Percentiles rank a stretch among this genome's conserved stretches.
Evolutionary conservation across 2,329 filamentous ascomycete species (phyloP).

Genomic region (Hypoxylon sp.): DNA sequence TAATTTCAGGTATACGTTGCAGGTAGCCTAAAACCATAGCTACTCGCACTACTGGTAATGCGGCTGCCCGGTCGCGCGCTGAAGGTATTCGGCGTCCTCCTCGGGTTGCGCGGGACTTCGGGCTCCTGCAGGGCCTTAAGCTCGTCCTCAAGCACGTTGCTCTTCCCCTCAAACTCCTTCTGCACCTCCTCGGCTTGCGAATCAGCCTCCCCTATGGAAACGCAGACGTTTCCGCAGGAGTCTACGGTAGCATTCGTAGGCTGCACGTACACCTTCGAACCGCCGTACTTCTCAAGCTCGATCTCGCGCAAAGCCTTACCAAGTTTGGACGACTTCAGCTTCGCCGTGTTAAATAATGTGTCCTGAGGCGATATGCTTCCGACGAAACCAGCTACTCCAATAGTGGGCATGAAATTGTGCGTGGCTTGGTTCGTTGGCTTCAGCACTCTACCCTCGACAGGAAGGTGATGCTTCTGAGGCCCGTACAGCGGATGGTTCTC

Average conservation of each 20-base stretch:
- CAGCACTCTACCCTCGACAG: slow-evolving; percentile 68
- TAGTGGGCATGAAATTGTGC: slow-evolving; percentile 56
- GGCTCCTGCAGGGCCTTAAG: slow-evolving; percentile 20
- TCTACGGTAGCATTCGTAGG: slow-evolving; percentile 66
- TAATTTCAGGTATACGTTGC: neutral
- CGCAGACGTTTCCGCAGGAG: slow-evolving; percentile 65
- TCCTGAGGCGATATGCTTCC: slow-evolving; percentile 60
- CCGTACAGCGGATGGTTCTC: slow-evolving; percentile 75
- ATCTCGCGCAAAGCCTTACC: slow-evolving; percentile 59
- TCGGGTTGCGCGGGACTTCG: slow-evolving; percentile 24
- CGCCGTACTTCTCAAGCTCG: slow-evolving; percentile 65
- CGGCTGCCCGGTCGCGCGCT: slow-evolving; percentile 8
- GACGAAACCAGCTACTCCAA: slow-evolving; percentile 71
- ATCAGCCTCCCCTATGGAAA: slow-evolving; percentile 61
- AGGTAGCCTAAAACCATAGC: slow-evolving; percentile 56
- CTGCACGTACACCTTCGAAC: slow-evolving; percentile 70
- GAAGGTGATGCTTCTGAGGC: slow-evolving; percentile 66
- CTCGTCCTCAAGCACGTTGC: slow-evolving; percentile 54
- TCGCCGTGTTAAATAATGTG: slow-evolving; percentile 58
- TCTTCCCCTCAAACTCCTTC: slow-evolving; percentile 61
- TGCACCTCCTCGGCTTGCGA: slow-evolving; percentile 61
- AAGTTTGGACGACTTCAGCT: slow-evolving; percentile 13
- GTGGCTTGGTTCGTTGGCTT: slow-evolving; percentile 57
- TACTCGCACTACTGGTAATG: slow-evolving; percentile 56
- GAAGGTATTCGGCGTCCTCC: neutral